Percentiles rank a stretch among this genome's conserved stretches.
Evolutionary conservation across 106 monocot species (phyloP).

Genomic region (Platanthera guangdongensis): DNA sequence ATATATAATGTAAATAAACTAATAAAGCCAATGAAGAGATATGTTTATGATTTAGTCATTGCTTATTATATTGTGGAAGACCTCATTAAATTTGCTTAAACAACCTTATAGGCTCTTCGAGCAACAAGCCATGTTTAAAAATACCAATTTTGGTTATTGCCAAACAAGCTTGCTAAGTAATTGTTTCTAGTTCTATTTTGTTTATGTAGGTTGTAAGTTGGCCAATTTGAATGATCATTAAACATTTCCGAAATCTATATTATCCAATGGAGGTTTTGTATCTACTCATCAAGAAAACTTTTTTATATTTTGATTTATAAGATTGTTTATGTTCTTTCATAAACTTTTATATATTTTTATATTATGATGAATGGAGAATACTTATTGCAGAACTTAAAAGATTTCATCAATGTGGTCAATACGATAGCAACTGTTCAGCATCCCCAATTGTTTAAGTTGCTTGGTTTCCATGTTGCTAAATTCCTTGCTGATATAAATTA

Average conservation of each 20-base stretch:
- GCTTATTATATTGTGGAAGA: too few relatives aligned
- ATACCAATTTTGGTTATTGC: too few relatives aligned
- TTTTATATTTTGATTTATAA: not conserved
- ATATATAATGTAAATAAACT: too few relatives aligned
- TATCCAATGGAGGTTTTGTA: not conserved
- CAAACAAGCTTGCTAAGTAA: too few relatives aligned
- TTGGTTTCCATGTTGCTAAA: slow-evolving; percentile 89
- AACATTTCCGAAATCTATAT: not conserved
- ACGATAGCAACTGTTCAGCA: slow-evolving; percentile 66
- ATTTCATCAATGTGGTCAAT: slow-evolving; percentile 69
- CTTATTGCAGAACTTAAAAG: slow-evolving; percentile 54
- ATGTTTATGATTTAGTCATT: too few relatives aligned
- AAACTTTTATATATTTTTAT: not conserved
- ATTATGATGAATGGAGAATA: not conserved
- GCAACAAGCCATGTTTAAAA: too few relatives aligned
- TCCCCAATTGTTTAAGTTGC: slow-evolving; percentile 76
- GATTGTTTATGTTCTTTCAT: not conserved
- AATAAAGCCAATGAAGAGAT: too few relatives aligned
- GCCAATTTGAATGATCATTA: not conserved
- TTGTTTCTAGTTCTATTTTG: not conserved
- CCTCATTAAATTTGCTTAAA: too few relatives aligned
- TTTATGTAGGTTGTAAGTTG: not conserved
- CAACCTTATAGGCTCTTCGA: too few relatives aligned
- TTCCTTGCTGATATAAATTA: too few relatives aligned
- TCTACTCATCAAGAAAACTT: not conserved